These are phyloP conservation scores for Paragyromitra xinjiangensis DNA, from an alignment of 495 filamentous ascomycete genomes.

Conservation along the genomic window DNA sequence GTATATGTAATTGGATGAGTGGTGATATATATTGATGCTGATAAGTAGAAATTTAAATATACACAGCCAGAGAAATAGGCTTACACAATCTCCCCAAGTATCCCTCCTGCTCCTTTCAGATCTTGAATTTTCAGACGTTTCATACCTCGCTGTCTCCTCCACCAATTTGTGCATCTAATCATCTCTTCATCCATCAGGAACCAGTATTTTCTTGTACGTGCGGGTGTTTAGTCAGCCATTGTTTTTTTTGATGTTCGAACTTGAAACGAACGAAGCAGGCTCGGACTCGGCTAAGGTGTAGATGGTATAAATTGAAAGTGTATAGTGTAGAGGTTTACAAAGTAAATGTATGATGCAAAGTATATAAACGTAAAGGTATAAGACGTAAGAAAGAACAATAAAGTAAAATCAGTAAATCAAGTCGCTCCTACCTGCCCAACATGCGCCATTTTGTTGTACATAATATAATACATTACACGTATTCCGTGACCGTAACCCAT, in stretches of 20 bases:
- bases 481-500: conserved; percentile 19
- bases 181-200: conserved; percentile 54
- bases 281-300: conserved; percentile 2
- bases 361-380: conserved; percentile 21
- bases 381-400: conserved; percentile 20
- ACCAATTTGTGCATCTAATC: conserved; percentile 39
- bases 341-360: conserved; percentile 28
- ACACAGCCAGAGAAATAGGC: conserved; percentile 1
- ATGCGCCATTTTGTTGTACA: conserved; percentile 46
- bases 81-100: conserved; percentile 47
- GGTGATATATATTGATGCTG: not conserved
- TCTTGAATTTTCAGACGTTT: conserved; percentile 21
- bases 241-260: conserved; percentile 13
- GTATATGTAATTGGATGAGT: not conserved
- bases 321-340: conserved; percentile 23
- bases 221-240: conserved; percentile 35
- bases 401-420: conserved; percentile 31
- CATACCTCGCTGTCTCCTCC: conserved; percentile 49
- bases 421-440: conserved; percentile 29
- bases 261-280: not conserved
- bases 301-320: conserved; percentile 25
- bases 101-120: conserved; percentile 23
- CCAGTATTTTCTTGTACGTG: conserved; percentile 50
- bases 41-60: conserved; percentile 9
- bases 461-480: conserved; percentile 32